Conservation (phyloP, 306 rosid genomes). For the Ochetophila trinervis region DNA sequence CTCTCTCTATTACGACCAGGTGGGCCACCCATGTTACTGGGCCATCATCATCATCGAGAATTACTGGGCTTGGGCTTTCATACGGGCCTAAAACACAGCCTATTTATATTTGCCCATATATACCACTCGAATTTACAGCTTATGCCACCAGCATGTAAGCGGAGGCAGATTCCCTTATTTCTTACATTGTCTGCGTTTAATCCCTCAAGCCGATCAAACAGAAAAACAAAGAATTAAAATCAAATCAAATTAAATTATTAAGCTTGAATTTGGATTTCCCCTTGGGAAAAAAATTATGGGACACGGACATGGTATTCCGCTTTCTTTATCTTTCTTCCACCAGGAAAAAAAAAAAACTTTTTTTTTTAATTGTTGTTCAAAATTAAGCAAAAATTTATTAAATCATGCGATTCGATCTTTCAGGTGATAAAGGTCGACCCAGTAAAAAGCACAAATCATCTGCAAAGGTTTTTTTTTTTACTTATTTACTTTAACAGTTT, state of each 20-base stretch:
- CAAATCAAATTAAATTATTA: not conserved
- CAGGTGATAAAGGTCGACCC: conserved; percentile 24
- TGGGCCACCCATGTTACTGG: conserved; percentile 10
- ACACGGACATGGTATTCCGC: not conserved
- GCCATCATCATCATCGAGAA: too few species aligned
- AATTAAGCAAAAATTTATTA: too few species aligned
- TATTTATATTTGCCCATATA: not conserved
- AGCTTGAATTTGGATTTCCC: not conserved
- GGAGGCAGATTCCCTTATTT: not conserved
- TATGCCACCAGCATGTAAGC: not conserved
- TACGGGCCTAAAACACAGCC: not conserved
- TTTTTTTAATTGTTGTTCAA: not conserved
- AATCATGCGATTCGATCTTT: not conserved
- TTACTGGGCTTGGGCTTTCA: not conserved
- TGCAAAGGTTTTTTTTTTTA: not conserved
- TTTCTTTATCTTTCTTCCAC: too few species aligned
- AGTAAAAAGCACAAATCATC: conserved; percentile 23
- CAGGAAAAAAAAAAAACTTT: not conserved
- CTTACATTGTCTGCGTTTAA: not conserved
- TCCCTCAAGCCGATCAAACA: not conserved
- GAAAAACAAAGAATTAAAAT: not conserved
- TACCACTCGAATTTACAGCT: not conserved
- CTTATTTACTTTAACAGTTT: not conserved
- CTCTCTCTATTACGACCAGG: conserved; percentile 10
- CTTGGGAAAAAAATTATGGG: conserved; percentile 7